Conservation (phyloP, 2,329 filamentous ascomycete species). For the Mariannaea elegans region DNA sequence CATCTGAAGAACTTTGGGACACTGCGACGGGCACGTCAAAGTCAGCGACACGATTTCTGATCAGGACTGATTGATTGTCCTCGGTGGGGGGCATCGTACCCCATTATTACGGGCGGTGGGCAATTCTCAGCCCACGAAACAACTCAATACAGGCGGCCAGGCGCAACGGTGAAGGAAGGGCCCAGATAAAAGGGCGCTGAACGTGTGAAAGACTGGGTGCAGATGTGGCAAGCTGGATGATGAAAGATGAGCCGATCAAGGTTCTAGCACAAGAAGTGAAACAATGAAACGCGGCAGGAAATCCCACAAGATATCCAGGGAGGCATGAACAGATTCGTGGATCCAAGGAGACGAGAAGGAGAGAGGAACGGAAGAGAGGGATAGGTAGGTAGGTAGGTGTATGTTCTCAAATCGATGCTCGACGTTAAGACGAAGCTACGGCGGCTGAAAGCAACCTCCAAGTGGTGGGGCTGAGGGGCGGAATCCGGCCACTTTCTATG, state of each 20-base stretch:
- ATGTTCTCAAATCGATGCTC: conserved; percentile 36
- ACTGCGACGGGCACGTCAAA: conserved; percentile 48
- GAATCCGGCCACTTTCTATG: conserved; percentile 8
- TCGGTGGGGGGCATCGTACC: conserved; percentile 34
- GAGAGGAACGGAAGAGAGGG: conserved; percentile 12
- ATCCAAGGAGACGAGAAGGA: conserved; percentile 10
- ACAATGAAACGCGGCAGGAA: conserved; percentile 2
- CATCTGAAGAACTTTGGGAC: conserved; percentile 96
- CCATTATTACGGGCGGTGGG: conserved; percentile 40
- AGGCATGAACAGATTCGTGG: conserved; percentile 13
- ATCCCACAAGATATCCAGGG: conserved; percentile 18
- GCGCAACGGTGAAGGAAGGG: conserved; percentile 18
- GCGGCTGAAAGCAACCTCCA: conserved; percentile 9
- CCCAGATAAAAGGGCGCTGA: conserved; percentile 29
- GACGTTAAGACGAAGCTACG: not conserved
- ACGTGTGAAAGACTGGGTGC: conserved; percentile 32
- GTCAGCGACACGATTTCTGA: conserved; percentile 23
- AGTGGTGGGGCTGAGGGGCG: conserved; percentile 31
- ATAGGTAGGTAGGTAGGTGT: conserved; percentile 11
- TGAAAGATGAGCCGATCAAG: conserved; percentile 7
- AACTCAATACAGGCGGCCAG: conserved; percentile 15
- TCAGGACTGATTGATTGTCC: not conserved
- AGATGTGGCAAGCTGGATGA: conserved; percentile 15
- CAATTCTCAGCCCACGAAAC: conserved; percentile 35
- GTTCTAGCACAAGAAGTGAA: conserved; percentile 12